Base-by-base conservation (phyloP, 1,284 basidiomycete species). In the Porogramme epimiltina region DNA sequence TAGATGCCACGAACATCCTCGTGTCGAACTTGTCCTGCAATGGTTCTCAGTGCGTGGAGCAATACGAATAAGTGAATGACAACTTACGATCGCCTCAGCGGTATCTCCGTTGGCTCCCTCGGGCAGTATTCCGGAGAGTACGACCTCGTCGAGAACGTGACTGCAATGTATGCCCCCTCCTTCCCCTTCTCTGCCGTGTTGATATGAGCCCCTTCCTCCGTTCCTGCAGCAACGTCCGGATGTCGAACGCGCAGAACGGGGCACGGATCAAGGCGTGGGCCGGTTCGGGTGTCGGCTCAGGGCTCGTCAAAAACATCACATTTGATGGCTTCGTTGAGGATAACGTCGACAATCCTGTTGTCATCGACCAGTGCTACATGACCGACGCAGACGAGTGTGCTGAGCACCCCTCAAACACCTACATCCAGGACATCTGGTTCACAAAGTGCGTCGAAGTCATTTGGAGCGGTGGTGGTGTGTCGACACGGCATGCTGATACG, bases 341-440 rank as follows among this genome's bases (percentile, higher is more conserved):
- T 40, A 73, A 74, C 47, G 73, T 75, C 41, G 76, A 79, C 50
- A 68, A 75, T 49, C 77, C 78, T 1, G 69, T 80, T 45, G 49
- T 70, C 47, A 71, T 77, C 44, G 68, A 73, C 55, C 73, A 77
- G 64, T 78, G 75, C 52, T 78, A 77, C 56, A 52, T 56, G 25
- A 74, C 73, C 2, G 33, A 55, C 25, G 62, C 63, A 2, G 47
- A 42, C 45, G 53, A 56, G 10, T 74, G 70, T 52, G 61, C 60
- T 4, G 52, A 70, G 51, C 69, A 66, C 55, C 72, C 73, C 5
- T 68, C 68, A 25, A 62, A 67, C 54, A 66, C 64, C 18, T 71
- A 73, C 48, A 81, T 82, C 52, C 68, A 78, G 54, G 79, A 82
- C 56, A 65, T 82, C 33, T 73, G 66, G 56, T 81, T 81, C 65